Conservation (phyloP, 139 green algal species). For the Raphidocelis subcapitata region DNA sequence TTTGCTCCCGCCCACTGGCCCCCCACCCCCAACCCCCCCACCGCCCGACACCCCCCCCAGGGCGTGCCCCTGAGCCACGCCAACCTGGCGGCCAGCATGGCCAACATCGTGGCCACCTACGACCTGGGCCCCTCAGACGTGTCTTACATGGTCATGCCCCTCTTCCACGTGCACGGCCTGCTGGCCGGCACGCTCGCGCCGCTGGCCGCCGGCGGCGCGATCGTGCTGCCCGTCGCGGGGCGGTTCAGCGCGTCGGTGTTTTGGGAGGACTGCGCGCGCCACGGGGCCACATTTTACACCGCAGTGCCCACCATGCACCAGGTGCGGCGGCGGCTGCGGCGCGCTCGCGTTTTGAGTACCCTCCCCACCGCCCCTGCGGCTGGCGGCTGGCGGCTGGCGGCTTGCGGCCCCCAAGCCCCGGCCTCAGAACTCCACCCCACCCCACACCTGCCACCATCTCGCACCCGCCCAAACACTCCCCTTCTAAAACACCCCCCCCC, state of each 20-base stretch:
- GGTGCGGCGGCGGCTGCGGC: slow-evolving; percentile 8
- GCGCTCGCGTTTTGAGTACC: no score
- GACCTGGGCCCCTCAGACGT: slow-evolving; percentile 61
- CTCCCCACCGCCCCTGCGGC: no score
- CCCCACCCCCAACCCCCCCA: no score
- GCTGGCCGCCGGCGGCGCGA: slow-evolving; percentile 48
- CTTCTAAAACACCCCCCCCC: no score
- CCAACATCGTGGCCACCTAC: slow-evolving; percentile 80
- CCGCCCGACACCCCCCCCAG: neutral
- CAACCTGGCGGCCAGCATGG: slow-evolving; percentile 72
- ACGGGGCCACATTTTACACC: slow-evolving; percentile 84
- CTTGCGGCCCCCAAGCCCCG: no score
- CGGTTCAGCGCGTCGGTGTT: slow-evolving; percentile 75
- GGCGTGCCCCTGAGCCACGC: slow-evolving; percentile 78
- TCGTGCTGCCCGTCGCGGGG: slow-evolving; percentile 22
- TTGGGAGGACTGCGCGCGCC: slow-evolving; percentile 60
- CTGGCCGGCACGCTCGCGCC: slow-evolving; percentile 78
- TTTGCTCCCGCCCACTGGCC: neutral
- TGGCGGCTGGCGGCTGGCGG: no score
- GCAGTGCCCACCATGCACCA: slow-evolving; percentile 90
- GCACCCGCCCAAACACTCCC: no score
- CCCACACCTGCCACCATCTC: no score
- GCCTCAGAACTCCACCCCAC: no score
- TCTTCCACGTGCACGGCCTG: slow-evolving; percentile 93
- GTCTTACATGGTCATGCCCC: slow-evolving; percentile 79